phyloP scores from a whole-genome alignment of 805 yeast genomes.

The Schwanniomyces polymorphus region DNA sequence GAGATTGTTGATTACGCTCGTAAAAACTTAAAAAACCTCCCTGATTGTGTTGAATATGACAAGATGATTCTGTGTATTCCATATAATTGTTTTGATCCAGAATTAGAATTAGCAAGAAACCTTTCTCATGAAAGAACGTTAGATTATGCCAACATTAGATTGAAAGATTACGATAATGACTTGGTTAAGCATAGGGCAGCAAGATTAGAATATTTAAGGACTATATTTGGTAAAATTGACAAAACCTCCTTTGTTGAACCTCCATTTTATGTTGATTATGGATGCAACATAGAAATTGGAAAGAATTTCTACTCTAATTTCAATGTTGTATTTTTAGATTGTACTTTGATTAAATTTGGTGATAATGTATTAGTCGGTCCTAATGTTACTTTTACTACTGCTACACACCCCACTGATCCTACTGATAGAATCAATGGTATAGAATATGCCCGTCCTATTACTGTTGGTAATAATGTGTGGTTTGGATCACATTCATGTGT shows the following conservation, averaged over 20 bases:
- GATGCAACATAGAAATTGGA: constrained; percentile 59
- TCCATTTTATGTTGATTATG: constrained; percentile 67
- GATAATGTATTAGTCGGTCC: constrained; percentile 64
- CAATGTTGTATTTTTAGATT: constrained; percentile 56
- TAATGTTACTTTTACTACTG: constrained; percentile 56
- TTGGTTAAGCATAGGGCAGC: constrained; percentile 29
- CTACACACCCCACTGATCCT: constrained; percentile 63
- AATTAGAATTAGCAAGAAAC: constrained; percentile 25
- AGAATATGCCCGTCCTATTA: constrained; percentile 59
- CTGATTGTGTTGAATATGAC: constrained; percentile 47
- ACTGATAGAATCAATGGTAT: constrained; percentile 38
- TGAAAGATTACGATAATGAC: constrained; percentile 30
- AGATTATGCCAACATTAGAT: constrained; percentile 32
- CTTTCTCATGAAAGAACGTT: constrained; percentile 33
- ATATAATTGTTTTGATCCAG: constrained; percentile 37
- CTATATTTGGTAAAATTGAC: constrained; percentile 51
- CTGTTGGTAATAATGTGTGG: constrained; percentile 69
- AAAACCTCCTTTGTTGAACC: constrained; percentile 48
- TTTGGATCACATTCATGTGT: constrained; percentile 56
- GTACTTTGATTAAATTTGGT: constrained; percentile 61
- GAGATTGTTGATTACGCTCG: constrained; percentile 36
- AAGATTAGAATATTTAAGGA: constrained; percentile 32
- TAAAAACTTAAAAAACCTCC: constrained; percentile 31
- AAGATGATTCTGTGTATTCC: constrained; percentile 55
- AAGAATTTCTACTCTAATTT: constrained; percentile 61